phyloP scores from a whole-genome alignment of 257 asterid genomes.

The Solanum chiquidenum region DNA sequence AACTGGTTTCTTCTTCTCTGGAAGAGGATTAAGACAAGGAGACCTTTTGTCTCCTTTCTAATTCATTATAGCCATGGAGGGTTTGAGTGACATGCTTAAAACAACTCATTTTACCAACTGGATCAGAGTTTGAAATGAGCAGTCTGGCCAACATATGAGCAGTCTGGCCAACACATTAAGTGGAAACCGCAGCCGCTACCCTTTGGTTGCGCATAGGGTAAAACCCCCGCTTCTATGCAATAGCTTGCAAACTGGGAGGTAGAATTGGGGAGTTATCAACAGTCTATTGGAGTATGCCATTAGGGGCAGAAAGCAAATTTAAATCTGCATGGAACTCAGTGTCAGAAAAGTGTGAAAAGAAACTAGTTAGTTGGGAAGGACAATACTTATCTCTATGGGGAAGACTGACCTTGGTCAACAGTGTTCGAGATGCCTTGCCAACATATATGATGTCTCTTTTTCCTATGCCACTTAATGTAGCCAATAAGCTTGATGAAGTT shows the following conservation, averaged over 20 bases:
- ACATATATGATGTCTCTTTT: background rate
- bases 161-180: too few relatives aligned
- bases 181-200: background rate
- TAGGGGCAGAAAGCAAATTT: background rate
- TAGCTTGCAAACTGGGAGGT: background rate
- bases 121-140: background rate
- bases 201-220: background rate
- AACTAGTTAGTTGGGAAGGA: background rate
- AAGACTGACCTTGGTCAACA: background rate
- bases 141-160: background rate
- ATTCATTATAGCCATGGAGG: background rate
- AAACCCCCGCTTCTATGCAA: background rate
- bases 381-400: background rate
- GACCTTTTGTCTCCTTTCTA: background rate
- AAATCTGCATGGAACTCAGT: background rate
- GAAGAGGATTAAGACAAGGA: background rate
- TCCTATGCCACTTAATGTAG: background rate
- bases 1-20: background rate
- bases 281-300: background rate
- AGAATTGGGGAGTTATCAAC: background rate
- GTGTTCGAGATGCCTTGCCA: background rate
- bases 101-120: background rate
- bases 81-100: background rate
- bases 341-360: background rate
- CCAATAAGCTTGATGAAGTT: background rate